These are phyloP conservation scores for Beauveria bassiana DNA, from an alignment of 2,329 filamentous ascomycete species.

Conservation along the genomic window DNA sequence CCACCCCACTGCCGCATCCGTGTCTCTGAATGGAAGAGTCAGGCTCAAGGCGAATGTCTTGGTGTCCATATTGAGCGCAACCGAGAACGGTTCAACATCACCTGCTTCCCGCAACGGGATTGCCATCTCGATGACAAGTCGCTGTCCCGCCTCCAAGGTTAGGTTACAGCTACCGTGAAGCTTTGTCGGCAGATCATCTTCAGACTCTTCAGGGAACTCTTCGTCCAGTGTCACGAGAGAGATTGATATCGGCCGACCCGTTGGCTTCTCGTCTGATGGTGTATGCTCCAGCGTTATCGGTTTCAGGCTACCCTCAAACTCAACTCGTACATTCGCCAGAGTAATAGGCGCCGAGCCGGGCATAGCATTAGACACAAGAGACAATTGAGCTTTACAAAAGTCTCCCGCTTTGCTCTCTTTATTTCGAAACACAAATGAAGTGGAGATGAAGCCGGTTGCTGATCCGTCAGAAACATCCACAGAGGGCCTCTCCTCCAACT, in stretches of 20 bases:
- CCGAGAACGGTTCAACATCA: conserved; percentile 58
- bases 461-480: conserved; percentile 44
- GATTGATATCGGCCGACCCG: conserved; percentile 18
- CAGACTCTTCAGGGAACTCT: conserved; percentile 20
- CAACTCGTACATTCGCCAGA: conserved; percentile 43
- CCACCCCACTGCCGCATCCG: conserved; percentile 40
- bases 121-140: conserved; percentile 61
- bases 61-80: conserved; percentile 55
- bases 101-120: conserved; percentile 75
- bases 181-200: conserved; percentile 25
- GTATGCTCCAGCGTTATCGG: conserved; percentile 44
- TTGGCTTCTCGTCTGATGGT: conserved; percentile 11
- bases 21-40: conserved; percentile 44
- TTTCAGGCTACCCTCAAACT: conserved; percentile 51
- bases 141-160: conserved; percentile 57
- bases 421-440: conserved; percentile 50
- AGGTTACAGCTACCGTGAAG: conserved; percentile 55
- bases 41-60: conserved; percentile 62
- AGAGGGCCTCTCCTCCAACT: conserved; percentile 35
- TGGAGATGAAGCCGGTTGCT: conserved; percentile 44
- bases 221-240: conserved; percentile 24
- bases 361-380: conserved; percentile 49
- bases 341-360: conserved; percentile 42
- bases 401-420: conserved; percentile 57
- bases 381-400: conserved; percentile 48